Conservation (phyloP, 108 stramenopile species). For the Skeletonema grethae region DNA sequence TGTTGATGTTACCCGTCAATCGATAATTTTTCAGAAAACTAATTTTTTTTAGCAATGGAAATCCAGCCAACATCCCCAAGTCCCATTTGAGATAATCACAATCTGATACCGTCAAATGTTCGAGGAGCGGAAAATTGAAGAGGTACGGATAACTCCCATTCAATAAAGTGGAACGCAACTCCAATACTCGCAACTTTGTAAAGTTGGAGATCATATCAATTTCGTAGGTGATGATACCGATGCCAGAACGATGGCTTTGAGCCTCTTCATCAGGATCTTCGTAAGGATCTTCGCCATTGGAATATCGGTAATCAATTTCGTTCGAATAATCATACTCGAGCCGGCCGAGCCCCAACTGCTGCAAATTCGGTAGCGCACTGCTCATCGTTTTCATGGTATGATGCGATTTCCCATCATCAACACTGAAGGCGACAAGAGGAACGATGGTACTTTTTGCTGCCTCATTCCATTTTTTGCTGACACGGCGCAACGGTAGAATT, state of each 20-base stretch:
- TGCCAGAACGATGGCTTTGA: background rate
- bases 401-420: background rate
- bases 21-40: background rate
- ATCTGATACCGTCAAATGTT: background rate
- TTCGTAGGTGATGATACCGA: background rate
- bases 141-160: constrained; percentile 14
- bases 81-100: constrained; percentile 2
- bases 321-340: background rate
- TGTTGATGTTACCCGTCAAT: constrained; percentile 3
- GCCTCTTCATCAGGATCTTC: background rate
- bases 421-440: background rate
- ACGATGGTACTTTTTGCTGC: background rate
- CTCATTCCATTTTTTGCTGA: background rate
- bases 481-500: background rate
- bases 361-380: background rate
- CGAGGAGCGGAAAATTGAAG: constrained; percentile 13
- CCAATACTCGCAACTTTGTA: background rate
- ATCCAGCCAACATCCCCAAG: constrained; percentile 12
- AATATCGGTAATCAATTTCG: background rate
- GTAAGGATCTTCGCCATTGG: background rate
- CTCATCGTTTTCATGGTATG: background rate
- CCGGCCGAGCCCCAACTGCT: background rate
- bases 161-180: background rate
- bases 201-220: constrained; percentile 2
- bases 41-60: constrained; percentile 9